Percentiles rank a stretch among this genome's conserved stretches.
Conservation (phyloP, 805 yeast species). For the Pachysolen tannophilus region DNA sequence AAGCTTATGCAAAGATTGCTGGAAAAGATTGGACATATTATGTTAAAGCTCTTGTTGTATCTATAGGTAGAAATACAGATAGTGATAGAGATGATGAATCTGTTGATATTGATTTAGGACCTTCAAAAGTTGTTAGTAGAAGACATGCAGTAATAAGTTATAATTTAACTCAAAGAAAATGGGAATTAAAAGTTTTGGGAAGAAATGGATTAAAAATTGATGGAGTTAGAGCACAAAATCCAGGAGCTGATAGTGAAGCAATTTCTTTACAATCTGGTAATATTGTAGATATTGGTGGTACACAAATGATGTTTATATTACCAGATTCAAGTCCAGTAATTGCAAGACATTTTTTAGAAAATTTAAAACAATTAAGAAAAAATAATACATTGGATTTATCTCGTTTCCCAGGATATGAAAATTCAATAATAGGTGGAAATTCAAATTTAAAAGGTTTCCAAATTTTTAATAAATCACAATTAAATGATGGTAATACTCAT, state of each 20-base stretch:
- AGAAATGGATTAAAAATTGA: slow-evolving; percentile 93
- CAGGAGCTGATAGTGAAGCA: slow-evolving; percentile 37
- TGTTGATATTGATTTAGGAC: slow-evolving; percentile 87
- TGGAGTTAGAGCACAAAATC: slow-evolving; percentile 39
- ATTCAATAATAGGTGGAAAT: background rate
- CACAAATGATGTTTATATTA: slow-evolving; percentile 97
- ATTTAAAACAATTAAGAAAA: slow-evolving; percentile 20
- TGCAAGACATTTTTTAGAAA: slow-evolving; percentile 36
- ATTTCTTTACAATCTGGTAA: slow-evolving; percentile 78
- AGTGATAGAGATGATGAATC: slow-evolving; percentile 14
- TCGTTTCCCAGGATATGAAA: background rate
- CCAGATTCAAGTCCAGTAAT: slow-evolving; percentile 82
- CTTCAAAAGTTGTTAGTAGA: slow-evolving; percentile 94
- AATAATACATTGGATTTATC: background rate
- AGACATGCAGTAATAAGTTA: slow-evolving; percentile 81
- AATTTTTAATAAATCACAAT: slow-evolving; percentile 38
- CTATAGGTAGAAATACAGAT: slow-evolving; percentile 81
- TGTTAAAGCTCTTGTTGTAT: slow-evolving; percentile 66
- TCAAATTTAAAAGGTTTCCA: slow-evolving; percentile 38
- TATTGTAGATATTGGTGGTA: slow-evolving; percentile 89
- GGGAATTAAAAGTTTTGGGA: slow-evolving; percentile 83
- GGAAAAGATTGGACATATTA: slow-evolving; percentile 93
- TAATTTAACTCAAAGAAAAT: slow-evolving; percentile 62
- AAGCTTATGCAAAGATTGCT: slow-evolving; percentile 95
- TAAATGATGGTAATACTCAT: slow-evolving; percentile 23